These are phyloP conservation scores for Saitozyma sp. DNA, from an alignment of 768 basidiomycete species.

Conservation along the genomic window DNA sequence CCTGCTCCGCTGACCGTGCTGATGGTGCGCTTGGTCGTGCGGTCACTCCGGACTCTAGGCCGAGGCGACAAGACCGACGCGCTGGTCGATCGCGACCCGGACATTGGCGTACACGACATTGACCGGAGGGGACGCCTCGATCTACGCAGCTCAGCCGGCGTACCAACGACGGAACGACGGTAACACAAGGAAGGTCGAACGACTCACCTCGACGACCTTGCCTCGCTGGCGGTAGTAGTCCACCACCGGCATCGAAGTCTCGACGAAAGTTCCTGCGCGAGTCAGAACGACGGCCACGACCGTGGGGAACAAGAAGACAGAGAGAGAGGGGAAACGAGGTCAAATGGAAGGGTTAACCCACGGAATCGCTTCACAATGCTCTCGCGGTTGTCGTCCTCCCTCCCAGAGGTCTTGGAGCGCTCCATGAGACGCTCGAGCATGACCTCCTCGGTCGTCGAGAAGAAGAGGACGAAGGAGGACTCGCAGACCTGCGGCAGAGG, in stretches of 20 bases:
- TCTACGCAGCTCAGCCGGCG: constrained; percentile 24
- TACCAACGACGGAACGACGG: background rate
- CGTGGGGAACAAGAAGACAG: background rate
- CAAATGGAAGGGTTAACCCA: constrained; percentile 52
- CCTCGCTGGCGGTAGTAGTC: constrained; percentile 66
- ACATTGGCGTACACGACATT: constrained; percentile 71
- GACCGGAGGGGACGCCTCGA: constrained; percentile 58
- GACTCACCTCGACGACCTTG: constrained; percentile 78
- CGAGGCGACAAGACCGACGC: constrained; percentile 50
- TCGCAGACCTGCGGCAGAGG: constrained; percentile 65
- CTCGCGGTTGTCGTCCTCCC: constrained; percentile 93
- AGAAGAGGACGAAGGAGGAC: constrained; percentile 79
- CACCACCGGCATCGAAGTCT: constrained; percentile 90
- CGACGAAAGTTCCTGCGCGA: constrained; percentile 69
- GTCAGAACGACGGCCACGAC: background rate
- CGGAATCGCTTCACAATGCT: constrained; percentile 97
- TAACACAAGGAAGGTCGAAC: background rate
- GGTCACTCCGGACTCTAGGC: too few relatives aligned
- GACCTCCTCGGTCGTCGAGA: constrained; percentile 80
- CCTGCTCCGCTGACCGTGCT: too few relatives aligned
- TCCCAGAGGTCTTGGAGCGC: constrained; percentile 87
- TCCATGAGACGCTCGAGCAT: constrained; percentile 83
- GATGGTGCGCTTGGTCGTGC: too few relatives aligned
- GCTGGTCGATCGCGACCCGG: constrained; percentile 59
- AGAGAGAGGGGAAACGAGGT: background rate